These are phyloP conservation scores for Aaosphaeria arxii DNA, from an alignment of 2,329 filamentous ascomycete species.

Conservation along the genomic window DNA sequence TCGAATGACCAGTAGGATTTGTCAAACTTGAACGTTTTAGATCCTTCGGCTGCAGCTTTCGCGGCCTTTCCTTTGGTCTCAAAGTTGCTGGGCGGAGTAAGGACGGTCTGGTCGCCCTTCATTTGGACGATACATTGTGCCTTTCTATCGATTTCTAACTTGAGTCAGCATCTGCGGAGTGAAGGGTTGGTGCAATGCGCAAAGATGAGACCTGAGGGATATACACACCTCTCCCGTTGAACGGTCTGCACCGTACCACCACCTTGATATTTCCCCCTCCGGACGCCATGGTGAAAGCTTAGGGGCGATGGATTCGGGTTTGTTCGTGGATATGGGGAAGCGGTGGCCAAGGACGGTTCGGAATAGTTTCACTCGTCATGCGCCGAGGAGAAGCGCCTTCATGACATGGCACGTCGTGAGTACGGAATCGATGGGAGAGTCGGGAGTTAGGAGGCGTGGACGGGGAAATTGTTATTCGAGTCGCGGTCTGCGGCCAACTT, in stretches of 20 bases:
- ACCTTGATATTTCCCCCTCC: conserved; percentile 99
- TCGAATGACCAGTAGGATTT: conserved; percentile 98
- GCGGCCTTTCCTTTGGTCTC: conserved; percentile 60
- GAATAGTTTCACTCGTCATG: conserved; percentile 15
- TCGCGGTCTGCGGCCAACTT: conserved; percentile 1
- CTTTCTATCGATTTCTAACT: conserved; percentile 77
- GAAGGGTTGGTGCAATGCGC: too few relatives aligned
- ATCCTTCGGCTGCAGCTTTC: conserved; percentile 62
- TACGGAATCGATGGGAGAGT: not conserved
- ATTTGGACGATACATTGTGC: conserved; percentile 98
- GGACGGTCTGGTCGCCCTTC: conserved; percentile 87
- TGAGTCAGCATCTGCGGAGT: conserved; percentile 12
- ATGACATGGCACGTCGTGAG: conserved; percentile 20
- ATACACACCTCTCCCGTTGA: conserved; percentile 81
- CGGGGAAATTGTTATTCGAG: conserved; percentile 6
- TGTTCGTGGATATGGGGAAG: not conserved
- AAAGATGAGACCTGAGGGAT: not conserved
- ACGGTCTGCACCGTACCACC: conserved; percentile 92
- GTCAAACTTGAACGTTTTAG: conserved; percentile 93
- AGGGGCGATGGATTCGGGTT: not conserved
- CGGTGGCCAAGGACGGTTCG: conserved; percentile 2
- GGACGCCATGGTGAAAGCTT: conserved; percentile 55
- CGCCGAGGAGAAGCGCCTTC: conserved; percentile 20
- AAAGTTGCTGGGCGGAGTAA: conserved; percentile 66
- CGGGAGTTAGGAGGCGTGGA: conserved; percentile 21